A percentile compares a stretch with the other conserved stretches of the same genome.
Evolutionary conservation across 2,329 filamentous ascomycete species (phyloP).

Genomic region (Sporothrix pallida): DNA sequence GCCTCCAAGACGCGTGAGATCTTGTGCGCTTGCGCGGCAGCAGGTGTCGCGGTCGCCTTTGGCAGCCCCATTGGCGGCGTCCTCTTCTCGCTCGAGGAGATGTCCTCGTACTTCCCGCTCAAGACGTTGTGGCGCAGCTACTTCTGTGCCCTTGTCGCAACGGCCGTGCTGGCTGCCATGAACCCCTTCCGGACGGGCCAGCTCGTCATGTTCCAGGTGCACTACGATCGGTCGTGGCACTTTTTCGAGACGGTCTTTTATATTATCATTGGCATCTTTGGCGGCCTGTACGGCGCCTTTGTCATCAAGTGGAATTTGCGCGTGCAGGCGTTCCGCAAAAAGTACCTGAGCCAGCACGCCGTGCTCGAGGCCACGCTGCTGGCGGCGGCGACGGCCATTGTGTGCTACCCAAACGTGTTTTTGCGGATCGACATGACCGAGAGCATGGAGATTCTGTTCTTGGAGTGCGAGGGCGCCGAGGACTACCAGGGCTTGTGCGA

Average conservation of each 20-base stretch:
- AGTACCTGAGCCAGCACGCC: slow-evolving; percentile 82
- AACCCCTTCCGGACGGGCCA: slow-evolving; percentile 97
- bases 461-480: slow-evolving; percentile 87
- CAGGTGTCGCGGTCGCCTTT: slow-evolving; percentile 94
- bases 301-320: slow-evolving; percentile 98
- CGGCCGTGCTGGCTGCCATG: slow-evolving; percentile 90
- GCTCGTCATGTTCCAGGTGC: slow-evolving; percentile 98
- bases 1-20: slow-evolving; percentile 96
- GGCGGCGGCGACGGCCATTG: slow-evolving; percentile 80
- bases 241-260: slow-evolving; percentile 97
- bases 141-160: slow-evolving; percentile 95
- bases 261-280: slow-evolving; percentile 87
- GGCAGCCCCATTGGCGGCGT: slow-evolving; percentile 97
- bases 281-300: slow-evolving; percentile 92
- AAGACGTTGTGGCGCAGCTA: slow-evolving; percentile 99
- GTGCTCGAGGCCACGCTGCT: slow-evolving; percentile 85
- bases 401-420: slow-evolving; percentile 98
- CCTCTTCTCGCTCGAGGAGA: slow-evolving; percentile 95
- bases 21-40: slow-evolving; percentile 89
- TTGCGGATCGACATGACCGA: slow-evolving; percentile 98
- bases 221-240: slow-evolving; percentile 95
- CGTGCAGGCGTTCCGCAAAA: slow-evolving; percentile 90
- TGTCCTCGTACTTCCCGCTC: slow-evolving; percentile 93
- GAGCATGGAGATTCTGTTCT: slow-evolving; percentile 97
- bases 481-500: slow-evolving; percentile 93